Evolutionary conservation across 192 early-diverging fungal species (phyloP), one percentile per base, ranked within the genome.

Genomic region (Backusella liffmaniae): DNA sequence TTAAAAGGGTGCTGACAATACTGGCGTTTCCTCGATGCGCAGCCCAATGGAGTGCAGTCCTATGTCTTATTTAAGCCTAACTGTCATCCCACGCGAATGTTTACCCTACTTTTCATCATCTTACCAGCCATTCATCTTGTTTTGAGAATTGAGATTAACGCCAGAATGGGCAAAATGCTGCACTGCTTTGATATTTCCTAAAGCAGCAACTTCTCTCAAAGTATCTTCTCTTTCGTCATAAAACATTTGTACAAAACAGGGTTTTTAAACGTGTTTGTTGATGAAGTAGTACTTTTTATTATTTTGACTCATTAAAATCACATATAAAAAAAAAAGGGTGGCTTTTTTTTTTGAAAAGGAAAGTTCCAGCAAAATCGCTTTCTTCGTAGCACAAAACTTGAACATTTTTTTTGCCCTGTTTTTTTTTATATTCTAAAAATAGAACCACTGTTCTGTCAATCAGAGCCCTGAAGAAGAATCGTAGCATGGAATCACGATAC

Each of bases 1-100:
- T 83, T 72, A 96, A 67, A 62, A 96, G 78, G 10, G 85, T 66
- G 1, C 81, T 83, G 2, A 91, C 86, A 56, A 94, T 77, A 6
- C 84, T 79, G 13, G 79, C 76, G 75, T 95, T 87, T 13, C 89
- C 88, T 69, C 93, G 87, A 26, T 87, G 85, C 56, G 88, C 78
- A 5, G 94, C 92, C 94, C 94, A 96, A 75, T 94, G 92, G 3
- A 96, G 74, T 26, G 90, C 80, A 0, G 90, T 90, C 91, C 91
- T 88, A 65, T 62, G 56, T 62, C 10, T 29, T 29, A 8, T 29
- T 62, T 29, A 62, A 13, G 53, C 49, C 37, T 21, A 29, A 35
- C 39, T 10, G 21, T 29, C 56, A 26, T 26, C 8, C 18, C 13
- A 26, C 56, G 56, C 56, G 29, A 15, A 3, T 13, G 18, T 6